phyloP scores from a whole-genome alignment of 192 early-diverging fungal genomes.

The Coemansia sp. region DNA sequence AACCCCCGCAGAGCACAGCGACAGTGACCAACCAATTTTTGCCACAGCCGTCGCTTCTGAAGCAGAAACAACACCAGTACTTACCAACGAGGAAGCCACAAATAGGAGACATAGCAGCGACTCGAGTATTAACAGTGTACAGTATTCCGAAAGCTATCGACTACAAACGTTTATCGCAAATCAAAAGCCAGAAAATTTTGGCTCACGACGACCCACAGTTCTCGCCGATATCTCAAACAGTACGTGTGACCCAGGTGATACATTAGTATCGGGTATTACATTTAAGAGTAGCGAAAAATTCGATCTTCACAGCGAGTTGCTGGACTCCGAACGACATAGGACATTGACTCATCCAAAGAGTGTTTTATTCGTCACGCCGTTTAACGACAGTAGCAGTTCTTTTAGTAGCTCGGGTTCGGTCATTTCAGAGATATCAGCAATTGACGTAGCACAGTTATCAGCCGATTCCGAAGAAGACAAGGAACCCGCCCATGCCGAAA shows the following conservation, averaged over 20 bases:
- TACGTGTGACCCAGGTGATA: constrained; percentile 10
- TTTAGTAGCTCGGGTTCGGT: not conserved
- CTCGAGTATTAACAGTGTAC: constrained; percentile 6
- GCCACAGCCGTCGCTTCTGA: not conserved
- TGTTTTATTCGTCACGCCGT: not conserved
- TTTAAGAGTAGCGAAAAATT: constrained; percentile 5
- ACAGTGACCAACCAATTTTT: not conserved
- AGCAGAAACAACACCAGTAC: not conserved
- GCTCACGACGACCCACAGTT: not conserved
- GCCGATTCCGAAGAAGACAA: not conserved
- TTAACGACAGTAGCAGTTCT: not conserved
- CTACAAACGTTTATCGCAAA: not conserved
- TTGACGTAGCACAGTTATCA: not conserved
- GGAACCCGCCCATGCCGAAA: not conserved
- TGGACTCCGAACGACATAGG: not conserved
- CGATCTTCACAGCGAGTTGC: too few species aligned
- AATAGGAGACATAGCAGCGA: not conserved
- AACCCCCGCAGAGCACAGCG: not conserved
- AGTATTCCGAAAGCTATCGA: constrained; percentile 2
- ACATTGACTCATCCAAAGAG: not conserved
- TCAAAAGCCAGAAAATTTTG: not conserved
- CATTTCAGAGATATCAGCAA: not conserved
- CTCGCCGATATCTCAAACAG: not conserved
- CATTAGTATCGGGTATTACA: constrained; percentile 15
- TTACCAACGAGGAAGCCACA: not conserved